Evolutionary conservation across 345 rosid species (phyloP).

Genomic region (Iberis pinnata): DNA sequence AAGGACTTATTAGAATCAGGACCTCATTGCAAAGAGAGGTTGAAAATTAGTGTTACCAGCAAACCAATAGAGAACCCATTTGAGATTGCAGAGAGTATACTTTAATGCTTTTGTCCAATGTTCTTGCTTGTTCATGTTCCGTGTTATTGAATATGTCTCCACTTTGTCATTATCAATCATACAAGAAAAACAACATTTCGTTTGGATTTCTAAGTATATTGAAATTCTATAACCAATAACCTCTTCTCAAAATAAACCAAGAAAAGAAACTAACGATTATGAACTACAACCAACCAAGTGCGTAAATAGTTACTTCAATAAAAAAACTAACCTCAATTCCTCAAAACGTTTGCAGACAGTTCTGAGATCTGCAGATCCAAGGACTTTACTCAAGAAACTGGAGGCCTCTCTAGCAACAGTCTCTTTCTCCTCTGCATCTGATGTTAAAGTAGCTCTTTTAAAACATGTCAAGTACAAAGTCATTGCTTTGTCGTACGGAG

Average conservation of each 20-base stretch:
- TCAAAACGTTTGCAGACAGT: constrained; percentile 96
- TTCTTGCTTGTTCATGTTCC: constrained; percentile 91
- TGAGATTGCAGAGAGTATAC: constrained; percentile 84
- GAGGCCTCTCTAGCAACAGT: constrained; percentile 88
- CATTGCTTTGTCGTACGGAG: constrained; percentile 95
- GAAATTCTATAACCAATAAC: no score
- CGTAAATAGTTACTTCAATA: constrained; percentile 22
- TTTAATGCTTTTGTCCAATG: constrained; percentile 97
- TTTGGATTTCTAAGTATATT: no score
- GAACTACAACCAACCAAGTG: constrained; percentile 15
- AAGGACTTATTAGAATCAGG: no score
- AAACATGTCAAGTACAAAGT: constrained; percentile 80
- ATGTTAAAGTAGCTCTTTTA: constrained; percentile 68
- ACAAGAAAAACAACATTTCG: no score
- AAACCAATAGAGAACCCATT: constrained; percentile 96
- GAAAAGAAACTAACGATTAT: not conserved
- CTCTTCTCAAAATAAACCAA: no score
- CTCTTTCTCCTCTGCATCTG: constrained; percentile 64
- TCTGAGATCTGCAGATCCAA: constrained; percentile 86
- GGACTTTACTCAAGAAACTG: constrained; percentile 73
- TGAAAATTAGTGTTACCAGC: constrained; percentile 87
- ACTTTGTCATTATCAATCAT: constrained; percentile 91
- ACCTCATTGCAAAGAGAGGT: constrained; percentile 54
- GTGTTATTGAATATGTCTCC: constrained; percentile 73
- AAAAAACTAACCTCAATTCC: constrained; percentile 68